A percentile compares a stretch with the other conserved stretches of the same genome.
phyloP scores from a whole-genome alignment of 495 filamentous ascomycete genomes.

The Acidiella bohemica region DNA sequence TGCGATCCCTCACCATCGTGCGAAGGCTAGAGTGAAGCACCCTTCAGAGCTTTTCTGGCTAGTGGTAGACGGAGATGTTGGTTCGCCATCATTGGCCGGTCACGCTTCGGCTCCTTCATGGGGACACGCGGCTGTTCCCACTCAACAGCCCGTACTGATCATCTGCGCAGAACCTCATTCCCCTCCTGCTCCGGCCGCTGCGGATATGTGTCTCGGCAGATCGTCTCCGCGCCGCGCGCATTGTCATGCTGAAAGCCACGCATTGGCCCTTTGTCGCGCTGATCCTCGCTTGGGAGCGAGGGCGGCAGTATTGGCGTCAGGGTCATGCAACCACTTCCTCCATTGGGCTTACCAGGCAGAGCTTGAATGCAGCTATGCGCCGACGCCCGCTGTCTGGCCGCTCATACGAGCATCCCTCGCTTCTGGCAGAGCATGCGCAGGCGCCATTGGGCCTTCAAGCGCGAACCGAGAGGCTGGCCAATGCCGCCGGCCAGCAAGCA shows the following conservation, averaged over 20 bases:
- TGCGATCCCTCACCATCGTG: no score
- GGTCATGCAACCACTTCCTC: constrained; percentile 2
- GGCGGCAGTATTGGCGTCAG: constrained; percentile 13
- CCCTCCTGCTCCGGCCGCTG: constrained; percentile 72
- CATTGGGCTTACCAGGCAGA: constrained; percentile 17
- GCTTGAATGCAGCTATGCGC: constrained; percentile 15
- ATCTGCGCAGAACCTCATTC: constrained; percentile 75
- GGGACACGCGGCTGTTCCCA: no score
- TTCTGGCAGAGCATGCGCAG: neutral
- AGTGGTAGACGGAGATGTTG: no score
- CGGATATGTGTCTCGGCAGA: constrained; percentile 61
- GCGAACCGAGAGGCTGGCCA: constrained; percentile 2
- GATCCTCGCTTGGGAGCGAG: constrained; percentile 47
- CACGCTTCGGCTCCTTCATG: no score
- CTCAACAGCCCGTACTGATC: no score
- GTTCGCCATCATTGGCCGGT: no score
- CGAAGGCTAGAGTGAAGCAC: no score
- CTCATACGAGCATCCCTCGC: neutral
- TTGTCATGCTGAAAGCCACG: constrained; percentile 61
- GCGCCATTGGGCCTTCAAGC: constrained; percentile 6
- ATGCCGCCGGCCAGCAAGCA: constrained; percentile 5
- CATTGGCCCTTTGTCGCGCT: constrained; percentile 50
- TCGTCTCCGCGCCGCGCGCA: constrained; percentile 57
- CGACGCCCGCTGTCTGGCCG: neutral
- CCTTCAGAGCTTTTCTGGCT: no score